These are phyloP conservation scores for Coemansia sp. DNA, from an alignment of 192 early-diverging fungal genomes.

Conservation along the genomic window DNA sequence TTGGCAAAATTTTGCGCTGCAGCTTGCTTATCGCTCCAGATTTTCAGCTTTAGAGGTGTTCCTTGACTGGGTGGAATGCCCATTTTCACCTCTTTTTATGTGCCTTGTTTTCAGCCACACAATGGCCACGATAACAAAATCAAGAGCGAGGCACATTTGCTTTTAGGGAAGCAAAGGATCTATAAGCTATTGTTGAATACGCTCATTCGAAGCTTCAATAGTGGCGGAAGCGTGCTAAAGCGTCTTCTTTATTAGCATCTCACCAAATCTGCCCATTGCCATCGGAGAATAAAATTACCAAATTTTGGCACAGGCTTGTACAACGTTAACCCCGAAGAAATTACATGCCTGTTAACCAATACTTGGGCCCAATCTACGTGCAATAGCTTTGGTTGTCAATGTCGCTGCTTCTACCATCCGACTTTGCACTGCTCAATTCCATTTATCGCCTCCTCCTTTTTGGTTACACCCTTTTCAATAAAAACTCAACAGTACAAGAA, in stretches of 20 bases:
- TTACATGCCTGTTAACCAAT: background rate
- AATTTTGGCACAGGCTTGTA: background rate
- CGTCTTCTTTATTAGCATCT: background rate
- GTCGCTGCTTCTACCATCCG: background rate
- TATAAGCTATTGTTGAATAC: background rate
- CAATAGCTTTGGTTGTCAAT: too few species aligned
- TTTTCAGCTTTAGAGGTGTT: background rate
- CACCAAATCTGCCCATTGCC: background rate
- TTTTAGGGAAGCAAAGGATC: background rate
- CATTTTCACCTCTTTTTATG: background rate
- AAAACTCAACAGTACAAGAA: background rate
- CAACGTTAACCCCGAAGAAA: background rate
- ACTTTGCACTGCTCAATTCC: slow-evolving; percentile 1
- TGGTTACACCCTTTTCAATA: background rate
- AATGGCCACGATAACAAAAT: background rate
- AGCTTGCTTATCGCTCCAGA: background rate
- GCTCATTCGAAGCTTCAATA: background rate
- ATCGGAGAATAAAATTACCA: background rate
- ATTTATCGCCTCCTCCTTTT: slow-evolving; percentile 1
- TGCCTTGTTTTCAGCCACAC: background rate
- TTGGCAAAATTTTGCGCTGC: background rate
- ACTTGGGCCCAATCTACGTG: too few species aligned
- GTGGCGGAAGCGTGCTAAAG: background rate
- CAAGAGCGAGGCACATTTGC: background rate
- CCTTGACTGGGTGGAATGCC: background rate